These are phyloP conservation scores for Thielaviopsis ethacetica DNA, from an alignment of 2,329 filamentous ascomycete genomes.

Conservation along the genomic window DNA sequence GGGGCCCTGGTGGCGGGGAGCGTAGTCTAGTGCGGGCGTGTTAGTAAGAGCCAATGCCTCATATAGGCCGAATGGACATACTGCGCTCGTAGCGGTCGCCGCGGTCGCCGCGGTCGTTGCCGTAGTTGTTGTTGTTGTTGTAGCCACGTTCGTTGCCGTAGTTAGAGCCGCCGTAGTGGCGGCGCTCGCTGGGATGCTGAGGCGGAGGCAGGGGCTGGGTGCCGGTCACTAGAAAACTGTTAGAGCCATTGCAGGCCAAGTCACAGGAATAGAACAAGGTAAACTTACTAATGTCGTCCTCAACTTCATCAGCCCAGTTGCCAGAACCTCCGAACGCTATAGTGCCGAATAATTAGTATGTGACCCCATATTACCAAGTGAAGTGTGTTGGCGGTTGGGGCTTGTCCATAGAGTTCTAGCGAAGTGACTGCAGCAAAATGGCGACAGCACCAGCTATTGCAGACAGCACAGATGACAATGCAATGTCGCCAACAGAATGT, in stretches of 20 bases:
- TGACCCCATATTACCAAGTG: no score
- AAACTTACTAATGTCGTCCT: slow-evolving; percentile 64
- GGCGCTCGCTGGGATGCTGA: no score
- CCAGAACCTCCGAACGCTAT: slow-evolving; percentile 48
- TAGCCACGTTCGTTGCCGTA: slow-evolving; percentile 19
- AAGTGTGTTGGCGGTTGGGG: no score
- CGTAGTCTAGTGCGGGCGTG: slow-evolving; percentile 30
- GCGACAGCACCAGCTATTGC: no score
- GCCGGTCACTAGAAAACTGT: slow-evolving; percentile 21
- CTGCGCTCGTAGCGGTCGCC: slow-evolving; percentile 1
- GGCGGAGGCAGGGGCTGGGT: slow-evolving; percentile 39
- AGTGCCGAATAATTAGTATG: background rate
- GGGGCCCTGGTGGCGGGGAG: slow-evolving; percentile 57
- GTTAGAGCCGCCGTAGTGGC: slow-evolving; percentile 20
- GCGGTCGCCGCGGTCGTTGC: background rate
- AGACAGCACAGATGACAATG: no score
- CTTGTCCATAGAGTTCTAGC: background rate
- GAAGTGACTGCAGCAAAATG: no score
- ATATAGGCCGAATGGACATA: background rate
- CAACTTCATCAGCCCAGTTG: slow-evolving; percentile 91
- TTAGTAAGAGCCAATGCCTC: no score
- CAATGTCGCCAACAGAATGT: no score
- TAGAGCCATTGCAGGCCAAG: background rate
- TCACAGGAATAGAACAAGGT: background rate
- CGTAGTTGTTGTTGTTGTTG: background rate